These are phyloP conservation scores for Inga oerstediana DNA, from an alignment of 306 rosid species.

Conservation along the genomic window DNA sequence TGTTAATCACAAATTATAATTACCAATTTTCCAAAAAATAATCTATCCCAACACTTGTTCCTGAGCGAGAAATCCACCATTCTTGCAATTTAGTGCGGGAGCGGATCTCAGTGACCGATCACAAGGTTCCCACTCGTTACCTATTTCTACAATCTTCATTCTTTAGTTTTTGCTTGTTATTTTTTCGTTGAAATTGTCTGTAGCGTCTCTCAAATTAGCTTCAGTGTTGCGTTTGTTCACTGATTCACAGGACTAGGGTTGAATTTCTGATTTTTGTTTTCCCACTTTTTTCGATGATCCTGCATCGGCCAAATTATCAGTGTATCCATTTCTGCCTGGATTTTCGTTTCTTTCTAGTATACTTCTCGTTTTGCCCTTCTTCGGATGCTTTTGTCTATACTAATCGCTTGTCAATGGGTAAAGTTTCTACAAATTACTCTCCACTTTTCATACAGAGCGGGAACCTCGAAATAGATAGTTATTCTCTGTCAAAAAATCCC, in stretches of 20 bases:
- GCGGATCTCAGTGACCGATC: neutral
- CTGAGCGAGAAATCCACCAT: neutral
- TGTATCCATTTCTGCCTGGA: neutral
- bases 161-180: neutral
- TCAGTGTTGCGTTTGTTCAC: neutral
- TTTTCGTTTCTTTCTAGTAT: neutral
- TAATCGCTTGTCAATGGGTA: neutral
- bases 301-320: neutral
- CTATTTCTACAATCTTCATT: no score
- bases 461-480: neutral
- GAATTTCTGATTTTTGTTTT: neutral
- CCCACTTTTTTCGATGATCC: neutral
- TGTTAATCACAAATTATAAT: no score
- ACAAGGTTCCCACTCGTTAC: neutral
- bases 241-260: neutral
- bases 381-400: neutral
- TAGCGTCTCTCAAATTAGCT: neutral
- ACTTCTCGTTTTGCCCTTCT: neutral
- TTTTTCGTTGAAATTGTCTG: neutral
- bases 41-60: no score
- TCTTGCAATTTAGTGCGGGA: neutral
- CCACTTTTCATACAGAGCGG: neutral
- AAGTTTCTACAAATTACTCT: neutral
- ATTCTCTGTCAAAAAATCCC: neutral
- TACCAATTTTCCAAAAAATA: no score